Evolutionary conservation across 2,329 filamentous ascomycete genomes (phyloP), one percentile per base, ranked within the genome.

Genomic region (Stemphylium beticola): DNA sequence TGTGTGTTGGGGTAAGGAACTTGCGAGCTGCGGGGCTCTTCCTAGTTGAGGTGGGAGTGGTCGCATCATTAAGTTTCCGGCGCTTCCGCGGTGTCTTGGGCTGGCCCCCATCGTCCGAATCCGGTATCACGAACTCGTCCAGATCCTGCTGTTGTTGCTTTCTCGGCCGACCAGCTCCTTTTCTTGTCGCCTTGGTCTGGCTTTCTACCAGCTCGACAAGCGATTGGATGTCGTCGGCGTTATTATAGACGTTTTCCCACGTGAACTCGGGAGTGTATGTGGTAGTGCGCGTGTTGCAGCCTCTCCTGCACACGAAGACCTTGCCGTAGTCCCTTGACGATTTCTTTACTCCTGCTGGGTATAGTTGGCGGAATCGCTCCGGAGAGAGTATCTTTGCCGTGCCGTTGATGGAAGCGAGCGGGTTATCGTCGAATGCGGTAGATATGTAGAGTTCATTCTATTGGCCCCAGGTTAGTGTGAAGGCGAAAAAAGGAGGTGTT

Each of bases 391-490:
- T 83, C 14, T 79, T 86, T 0, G 93, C 95, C 65, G 90, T 96
- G 46, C 93, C 93, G 69, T 95, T 96, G 76, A 99, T 96, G 0
- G 93, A 93, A 1, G 85, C 86, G 22, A 99, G 79, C 7, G 93
- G 87, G 69, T 97, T 98, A 53, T 90, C 79, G 69, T 99, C 96
- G 77, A 89, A 95, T 18, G 91, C 88, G 0, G 91, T 85, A 0
- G 92, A 96, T 50, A 98, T 87, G 71, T 98, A 99, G 12, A 97
- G 82, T 75, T 99, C 95, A 69, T 96, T 96, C 82, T 91, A 60
- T 15, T 10, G 36, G 20, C 37, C 34, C 58, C 72, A 41, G 71
- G 61, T 32, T n/a, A 48, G 51, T 58, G 31, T 6, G 34, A 44
- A 18, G 18, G 34, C 22, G 18, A 8, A 8, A 22, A 20, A 38